phyloP scores from a whole-genome alignment of 139 green algal species.

The Penium margaritaceum region DNA sequence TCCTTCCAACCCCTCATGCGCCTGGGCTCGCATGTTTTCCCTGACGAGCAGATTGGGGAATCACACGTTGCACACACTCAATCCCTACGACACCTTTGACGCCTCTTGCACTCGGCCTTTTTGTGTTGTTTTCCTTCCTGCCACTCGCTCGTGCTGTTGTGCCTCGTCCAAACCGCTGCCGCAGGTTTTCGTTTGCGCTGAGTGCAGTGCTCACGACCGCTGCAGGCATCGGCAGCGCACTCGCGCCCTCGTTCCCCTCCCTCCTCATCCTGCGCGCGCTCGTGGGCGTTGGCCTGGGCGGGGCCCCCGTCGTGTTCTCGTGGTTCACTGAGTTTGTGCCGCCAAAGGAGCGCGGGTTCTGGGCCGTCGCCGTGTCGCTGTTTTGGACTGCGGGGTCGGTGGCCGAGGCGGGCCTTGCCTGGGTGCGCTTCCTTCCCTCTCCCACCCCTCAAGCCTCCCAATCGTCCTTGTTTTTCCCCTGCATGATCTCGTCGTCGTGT shows the following conservation, averaged over 20 bases:
- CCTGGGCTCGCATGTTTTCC: too few species aligned
- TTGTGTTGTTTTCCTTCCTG: neutral
- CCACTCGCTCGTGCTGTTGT: too few species aligned
- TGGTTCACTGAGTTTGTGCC: constrained; percentile 50
- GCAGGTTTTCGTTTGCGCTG: neutral
- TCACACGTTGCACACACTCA: too few species aligned
- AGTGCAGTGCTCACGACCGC: constrained; percentile 14
- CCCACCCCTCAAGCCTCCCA: too few species aligned
- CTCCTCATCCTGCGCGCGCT: constrained; percentile 16
- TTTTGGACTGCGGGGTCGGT: constrained; percentile 46
- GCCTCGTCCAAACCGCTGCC: too few species aligned
- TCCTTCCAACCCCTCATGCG: too few species aligned
- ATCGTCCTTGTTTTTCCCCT: neutral
- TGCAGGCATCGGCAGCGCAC: constrained; percentile 16
- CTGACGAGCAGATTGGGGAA: too few species aligned
- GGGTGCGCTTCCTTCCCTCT: constrained; percentile 16
- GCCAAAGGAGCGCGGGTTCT: constrained; percentile 22
- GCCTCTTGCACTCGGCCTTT: neutral
- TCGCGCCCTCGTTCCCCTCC: constrained; percentile 13
- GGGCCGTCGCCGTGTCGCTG: constrained; percentile 33
- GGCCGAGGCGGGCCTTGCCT: constrained; percentile 33
- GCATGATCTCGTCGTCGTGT: neutral
- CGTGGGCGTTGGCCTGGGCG: constrained; percentile 36
- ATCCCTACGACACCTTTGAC: neutral
- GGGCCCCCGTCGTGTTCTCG: constrained; percentile 41